phyloP scores from a whole-genome alignment of 2,329 filamentous ascomycete species.

The Sphaerulina vaccinii region DNA sequence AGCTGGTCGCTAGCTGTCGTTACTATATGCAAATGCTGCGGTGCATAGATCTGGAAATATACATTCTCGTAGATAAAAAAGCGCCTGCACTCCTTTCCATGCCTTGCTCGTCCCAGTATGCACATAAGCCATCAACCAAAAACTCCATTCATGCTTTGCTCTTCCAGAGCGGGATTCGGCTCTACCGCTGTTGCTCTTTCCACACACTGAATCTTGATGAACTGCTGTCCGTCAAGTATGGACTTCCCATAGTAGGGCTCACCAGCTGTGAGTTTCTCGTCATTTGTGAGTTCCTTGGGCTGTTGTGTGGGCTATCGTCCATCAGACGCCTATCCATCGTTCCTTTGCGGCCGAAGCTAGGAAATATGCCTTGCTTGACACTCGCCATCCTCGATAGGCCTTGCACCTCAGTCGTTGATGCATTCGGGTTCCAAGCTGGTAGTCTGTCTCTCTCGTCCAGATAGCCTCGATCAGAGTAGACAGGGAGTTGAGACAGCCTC shows the following conservation, averaged over 20 bases:
- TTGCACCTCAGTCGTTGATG: slow-evolving; percentile 3
- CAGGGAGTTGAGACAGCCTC: slow-evolving; percentile 8
- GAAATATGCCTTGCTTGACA: slow-evolving; percentile 6
- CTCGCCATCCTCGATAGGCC: slow-evolving; percentile 12
- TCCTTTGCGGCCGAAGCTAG: slow-evolving; percentile 1
- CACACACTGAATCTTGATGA: slow-evolving; percentile 5
- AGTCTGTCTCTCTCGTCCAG: slow-evolving; percentile 13
- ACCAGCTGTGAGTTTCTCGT: slow-evolving; percentile 1
- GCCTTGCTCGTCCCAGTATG: neutral
- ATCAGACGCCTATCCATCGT: slow-evolving; percentile 1
- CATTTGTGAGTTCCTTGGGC: slow-evolving; percentile 7
- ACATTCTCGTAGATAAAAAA: neutral
- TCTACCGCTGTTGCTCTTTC: slow-evolving; percentile 2
- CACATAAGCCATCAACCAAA: neutral
- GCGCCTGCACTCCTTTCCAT: neutral
- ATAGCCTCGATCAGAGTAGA: slow-evolving; percentile 9
- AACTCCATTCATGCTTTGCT: neutral
- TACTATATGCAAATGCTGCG: slow-evolving; percentile 5
- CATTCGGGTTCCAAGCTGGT: slow-evolving; percentile 15
- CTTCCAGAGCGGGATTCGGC: neutral
- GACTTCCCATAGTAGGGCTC: neutral
- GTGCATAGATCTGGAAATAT: too few relatives aligned
- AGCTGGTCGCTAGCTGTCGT: too few relatives aligned
- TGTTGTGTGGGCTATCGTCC: slow-evolving; percentile 2
- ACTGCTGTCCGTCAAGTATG: neutral